phyloP scores from a whole-genome alignment of 2,329 filamentous ascomycete genomes.

The Trichoderma cornu-damae region DNA sequence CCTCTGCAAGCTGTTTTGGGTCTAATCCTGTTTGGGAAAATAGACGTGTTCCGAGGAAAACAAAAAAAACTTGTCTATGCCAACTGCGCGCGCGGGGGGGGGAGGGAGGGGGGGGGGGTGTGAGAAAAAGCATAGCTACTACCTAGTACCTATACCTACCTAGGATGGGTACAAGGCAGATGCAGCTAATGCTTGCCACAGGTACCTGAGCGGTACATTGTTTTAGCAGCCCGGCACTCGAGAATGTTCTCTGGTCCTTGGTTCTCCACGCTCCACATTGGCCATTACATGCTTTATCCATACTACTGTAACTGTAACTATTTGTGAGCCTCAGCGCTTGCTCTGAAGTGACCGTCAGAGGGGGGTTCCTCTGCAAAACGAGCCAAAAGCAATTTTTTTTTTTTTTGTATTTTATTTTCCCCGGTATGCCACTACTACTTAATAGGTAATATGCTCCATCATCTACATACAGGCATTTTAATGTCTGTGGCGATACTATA shows the following conservation, averaged over 20 bases:
- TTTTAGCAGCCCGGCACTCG: not conserved
- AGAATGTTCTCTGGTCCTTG: not conserved
- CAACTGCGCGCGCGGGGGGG: no score
- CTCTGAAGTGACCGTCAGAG: no score
- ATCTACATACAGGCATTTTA: not conserved
- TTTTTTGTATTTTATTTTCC: no score
- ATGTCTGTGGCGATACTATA: not conserved
- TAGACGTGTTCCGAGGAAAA: conserved; percentile 28
- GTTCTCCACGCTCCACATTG: conserved; percentile 6
- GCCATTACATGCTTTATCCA: not conserved
- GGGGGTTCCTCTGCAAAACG: not conserved
- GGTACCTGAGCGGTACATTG: conserved; percentile 6
- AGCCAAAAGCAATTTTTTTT: not conserved
- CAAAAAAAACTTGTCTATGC: conserved; percentile 21
- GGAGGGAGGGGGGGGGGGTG: no score
- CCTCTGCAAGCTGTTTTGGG: not conserved
- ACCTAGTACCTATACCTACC: no score
- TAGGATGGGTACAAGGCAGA: not conserved
- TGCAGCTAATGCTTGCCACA: conserved; percentile 13
- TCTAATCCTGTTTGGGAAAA: conserved; percentile 29
- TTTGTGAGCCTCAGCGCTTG: not conserved
- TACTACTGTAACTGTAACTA: no score
- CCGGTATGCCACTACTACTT: no score
- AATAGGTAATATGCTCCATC: not conserved
- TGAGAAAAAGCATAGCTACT: no score